phyloP scores from a whole-genome alignment of 805 yeast species.

The Kodamaea jinghongensis region DNA sequence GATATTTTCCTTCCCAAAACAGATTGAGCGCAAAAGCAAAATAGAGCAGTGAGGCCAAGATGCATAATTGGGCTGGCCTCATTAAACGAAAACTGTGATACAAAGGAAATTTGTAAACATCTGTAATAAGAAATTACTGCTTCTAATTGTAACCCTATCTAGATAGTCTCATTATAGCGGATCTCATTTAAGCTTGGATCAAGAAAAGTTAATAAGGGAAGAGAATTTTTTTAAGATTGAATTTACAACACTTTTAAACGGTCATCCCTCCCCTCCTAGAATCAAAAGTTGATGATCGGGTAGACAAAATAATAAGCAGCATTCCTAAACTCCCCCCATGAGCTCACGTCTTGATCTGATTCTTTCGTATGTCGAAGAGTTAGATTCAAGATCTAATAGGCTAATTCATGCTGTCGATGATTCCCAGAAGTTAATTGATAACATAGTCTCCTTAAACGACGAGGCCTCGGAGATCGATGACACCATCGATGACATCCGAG shows the following conservation, averaged over 20 bases:
- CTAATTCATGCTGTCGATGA: slow-evolving; percentile 23
- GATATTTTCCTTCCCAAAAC: slow-evolving; percentile 7
- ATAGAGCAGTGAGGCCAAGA: neutral
- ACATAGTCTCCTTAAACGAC: slow-evolving; percentile 18
- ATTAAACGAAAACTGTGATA: slow-evolving; percentile 1
- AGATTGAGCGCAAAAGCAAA: slow-evolving; percentile 1
- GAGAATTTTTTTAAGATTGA: no score
- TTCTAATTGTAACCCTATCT: no score
- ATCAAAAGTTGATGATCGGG: no score
- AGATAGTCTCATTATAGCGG: no score
- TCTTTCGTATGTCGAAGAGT: slow-evolving; percentile 29
- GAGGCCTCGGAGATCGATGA: slow-evolving; percentile 26
- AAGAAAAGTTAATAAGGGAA: no score
- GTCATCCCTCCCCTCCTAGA: no score
- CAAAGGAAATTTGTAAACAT: slow-evolving; percentile 9
- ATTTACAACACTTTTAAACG: no score
- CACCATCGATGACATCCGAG: slow-evolving; percentile 26
- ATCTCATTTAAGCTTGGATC: no score
- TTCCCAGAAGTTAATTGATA: slow-evolving; percentile 21
- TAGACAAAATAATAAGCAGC: no score
- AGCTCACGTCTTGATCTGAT: slow-evolving; percentile 27
- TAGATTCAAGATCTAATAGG: slow-evolving; percentile 26
- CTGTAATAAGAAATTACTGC: slow-evolving; percentile 6
- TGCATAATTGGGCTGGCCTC: neutral
- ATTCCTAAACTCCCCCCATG: no score